Evolutionary conservation across 2,329 filamentous ascomycete species (phyloP), one percentile per base, ranked within the genome.

Genomic region (Hyphodiscus sp.): DNA sequence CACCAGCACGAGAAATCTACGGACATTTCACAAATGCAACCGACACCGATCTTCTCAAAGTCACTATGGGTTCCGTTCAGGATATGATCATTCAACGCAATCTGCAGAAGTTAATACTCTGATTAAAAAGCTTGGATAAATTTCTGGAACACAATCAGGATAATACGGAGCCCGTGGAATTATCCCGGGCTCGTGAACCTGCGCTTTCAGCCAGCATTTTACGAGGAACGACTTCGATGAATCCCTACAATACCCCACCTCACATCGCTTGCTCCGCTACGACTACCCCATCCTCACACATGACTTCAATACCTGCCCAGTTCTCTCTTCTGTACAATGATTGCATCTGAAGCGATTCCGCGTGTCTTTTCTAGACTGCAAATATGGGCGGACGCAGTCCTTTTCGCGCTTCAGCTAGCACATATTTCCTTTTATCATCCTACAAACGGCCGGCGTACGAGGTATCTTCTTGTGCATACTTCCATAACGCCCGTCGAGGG

Each of bases 61-160:
- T 90, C 59, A 92, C 89, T 41, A 92, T 92, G 89, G 79, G 81
- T 59, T 89, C 86, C 11, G 88, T 92, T 52, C 87, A 92, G 71
- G 88, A 92, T 69, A 92, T 90, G 84, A 89, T 91, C 64, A 89
- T 91, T 65, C 87, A 91, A 71, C 86, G 86, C 68, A 91, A 91
- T 69, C 77, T 91, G 52, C 88, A 89, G 72, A 85, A 86, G 71
- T 75, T 91, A 65, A 89, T 91, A 66, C 74, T 88, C 71, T 88
- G 72, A 79, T 58, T 38, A 4, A 10, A 10, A 38, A 15, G 33
- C 33, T 38, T 38, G 11, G 11, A 38, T n/a, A 38, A 13, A 20
- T 43, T 33, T 44, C 19, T 26, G 19, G 19, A 45, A 44, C 7
- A 44, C 7, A 44, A 11, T 23, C 42, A 44, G 42, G 33, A 38